Evolutionary conservation across 2,329 filamentous ascomycete species (phyloP).

Genomic region (Colletotrichum higginsianum): DNA sequence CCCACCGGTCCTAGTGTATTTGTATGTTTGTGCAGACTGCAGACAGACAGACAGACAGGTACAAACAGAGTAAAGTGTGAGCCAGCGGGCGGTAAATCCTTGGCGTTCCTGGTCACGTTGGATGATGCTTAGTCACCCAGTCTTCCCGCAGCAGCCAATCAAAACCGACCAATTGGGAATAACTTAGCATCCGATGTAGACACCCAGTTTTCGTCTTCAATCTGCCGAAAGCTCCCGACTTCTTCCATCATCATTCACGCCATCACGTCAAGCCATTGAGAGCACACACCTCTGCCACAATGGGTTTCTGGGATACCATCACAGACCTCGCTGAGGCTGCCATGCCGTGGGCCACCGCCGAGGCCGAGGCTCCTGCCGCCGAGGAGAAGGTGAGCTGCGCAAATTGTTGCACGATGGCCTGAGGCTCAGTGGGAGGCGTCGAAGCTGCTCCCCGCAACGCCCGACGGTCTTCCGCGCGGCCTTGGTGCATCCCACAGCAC

Average conservation of each 20-base stretch:
- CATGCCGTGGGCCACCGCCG: constrained; percentile 74
- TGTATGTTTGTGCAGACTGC: too few species aligned
- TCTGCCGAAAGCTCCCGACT: constrained; percentile 58
- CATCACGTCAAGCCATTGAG: constrained; percentile 46
- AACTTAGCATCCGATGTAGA: constrained; percentile 58
- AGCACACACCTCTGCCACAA: constrained; percentile 62
- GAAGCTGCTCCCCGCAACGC: background rate
- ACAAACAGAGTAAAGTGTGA: background rate
- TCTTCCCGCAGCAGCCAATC: constrained; percentile 57
- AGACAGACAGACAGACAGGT: too few species aligned
- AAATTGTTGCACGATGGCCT: constrained; percentile 30
- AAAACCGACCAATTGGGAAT: constrained; percentile 65
- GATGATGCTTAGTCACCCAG: constrained; percentile 30
- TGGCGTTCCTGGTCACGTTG: background rate
- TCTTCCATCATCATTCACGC: constrained; percentile 48
- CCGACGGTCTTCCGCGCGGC: background rate
- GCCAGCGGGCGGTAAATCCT: constrained; percentile 1
- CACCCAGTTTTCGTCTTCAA: constrained; percentile 42
- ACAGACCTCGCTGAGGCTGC: constrained; percentile 76
- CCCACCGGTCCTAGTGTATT: background rate
- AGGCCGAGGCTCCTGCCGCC: constrained; percentile 79
- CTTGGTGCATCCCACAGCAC: background rate
- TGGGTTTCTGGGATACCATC: constrained; percentile 78
- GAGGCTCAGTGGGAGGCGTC: constrained; percentile 11
- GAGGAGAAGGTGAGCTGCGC: constrained; percentile 68